Base-by-base conservation (phyloP, 208 protist genomes). In the Leishmania amazonensis region DNA sequence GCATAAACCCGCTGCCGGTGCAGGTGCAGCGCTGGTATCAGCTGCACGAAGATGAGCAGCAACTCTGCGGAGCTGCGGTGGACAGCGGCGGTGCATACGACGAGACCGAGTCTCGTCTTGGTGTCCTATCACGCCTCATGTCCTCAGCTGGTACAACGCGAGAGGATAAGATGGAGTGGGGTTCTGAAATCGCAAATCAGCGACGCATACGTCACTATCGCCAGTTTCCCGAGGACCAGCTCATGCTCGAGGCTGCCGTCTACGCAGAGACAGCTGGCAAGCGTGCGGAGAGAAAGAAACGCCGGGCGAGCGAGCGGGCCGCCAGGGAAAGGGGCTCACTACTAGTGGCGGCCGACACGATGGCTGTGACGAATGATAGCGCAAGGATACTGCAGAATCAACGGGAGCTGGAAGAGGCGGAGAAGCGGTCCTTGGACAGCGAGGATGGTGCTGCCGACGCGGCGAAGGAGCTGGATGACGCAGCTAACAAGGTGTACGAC, bases 21-120 rank as follows among this genome's bases (percentile, higher is more conserved):
- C 88, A 94, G 83, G 73, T 88, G 57, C 83, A 88, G 67, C 81
- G 85, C 21, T 95, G 91, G 91, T 82, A 88, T 54, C 71, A 81
- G 47, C 89, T 87, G 31, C 89, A 95, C 83, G 53, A 76, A n/a
- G 77, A 85, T 57, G 81, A 87, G 77, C 84, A 83, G 49, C 71
- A 75, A 67, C 75, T 78, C 53, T 28, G 35, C 75, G 21, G 45
- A 68, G 38, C 19, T 47, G 21, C 58, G 75, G 17, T 24, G 54
- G 35, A 70, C 17, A 1, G 17, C 75, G 28, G 15, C 35, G 68
- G 45, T 5, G 74, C n/a, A 42, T 21, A 54, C 40, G 0, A 47
- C 17, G 47, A 81, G 11, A 45, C 60, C n/a, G 64, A 11, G n/a
- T 58, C 60, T 5, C 77, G 73, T 28, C 0, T 31, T 7, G 38